phyloP scores from a whole-genome alignment of 225 moss, liverwort and hornwort species.

The Polytrichum formosum region DNA sequence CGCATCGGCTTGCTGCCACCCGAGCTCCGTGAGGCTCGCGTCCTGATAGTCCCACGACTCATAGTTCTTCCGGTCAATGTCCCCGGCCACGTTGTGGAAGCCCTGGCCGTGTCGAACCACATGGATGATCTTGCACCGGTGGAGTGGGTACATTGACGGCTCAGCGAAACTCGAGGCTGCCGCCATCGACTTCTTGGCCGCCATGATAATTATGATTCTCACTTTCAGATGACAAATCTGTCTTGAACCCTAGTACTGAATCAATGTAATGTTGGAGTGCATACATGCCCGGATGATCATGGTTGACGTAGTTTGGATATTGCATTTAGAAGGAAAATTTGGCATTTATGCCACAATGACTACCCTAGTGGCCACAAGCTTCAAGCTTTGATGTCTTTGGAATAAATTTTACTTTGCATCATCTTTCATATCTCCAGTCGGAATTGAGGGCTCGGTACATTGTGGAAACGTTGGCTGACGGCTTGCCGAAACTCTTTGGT shows the following conservation, averaged over 20 bases:
- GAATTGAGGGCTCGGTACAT: constrained; percentile 11
- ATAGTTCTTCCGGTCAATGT: constrained; percentile 32
- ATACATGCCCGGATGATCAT: too few species aligned
- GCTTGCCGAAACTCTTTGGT: constrained; percentile 1
- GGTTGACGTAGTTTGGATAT: too few species aligned
- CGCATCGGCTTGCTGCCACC: constrained; percentile 50
- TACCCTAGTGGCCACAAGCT: too few species aligned
- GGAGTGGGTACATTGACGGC: constrained; percentile 31
- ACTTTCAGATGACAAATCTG: too few species aligned
- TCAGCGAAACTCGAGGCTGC: constrained; percentile 8
- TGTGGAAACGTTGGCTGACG: constrained; percentile 53
- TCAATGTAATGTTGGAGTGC: too few species aligned
- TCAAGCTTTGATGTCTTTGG: too few species aligned
- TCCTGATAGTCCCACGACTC: constrained; percentile 46
- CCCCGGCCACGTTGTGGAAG: constrained; percentile 60
- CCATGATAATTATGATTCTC: background rate
- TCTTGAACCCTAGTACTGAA: too few species aligned
- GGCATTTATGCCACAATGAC: too few species aligned
- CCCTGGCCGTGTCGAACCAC: constrained; percentile 52
- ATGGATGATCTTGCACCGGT: constrained; percentile 39
- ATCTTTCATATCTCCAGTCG: too few species aligned
- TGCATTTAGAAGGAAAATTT: too few species aligned
- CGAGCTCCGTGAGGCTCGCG: constrained; percentile 46
- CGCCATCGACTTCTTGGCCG: background rate
- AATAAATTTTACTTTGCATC: too few species aligned